Evolutionary conservation across 345 rosid genomes (phyloP).

Genomic region (Carallia brachiata): DNA sequence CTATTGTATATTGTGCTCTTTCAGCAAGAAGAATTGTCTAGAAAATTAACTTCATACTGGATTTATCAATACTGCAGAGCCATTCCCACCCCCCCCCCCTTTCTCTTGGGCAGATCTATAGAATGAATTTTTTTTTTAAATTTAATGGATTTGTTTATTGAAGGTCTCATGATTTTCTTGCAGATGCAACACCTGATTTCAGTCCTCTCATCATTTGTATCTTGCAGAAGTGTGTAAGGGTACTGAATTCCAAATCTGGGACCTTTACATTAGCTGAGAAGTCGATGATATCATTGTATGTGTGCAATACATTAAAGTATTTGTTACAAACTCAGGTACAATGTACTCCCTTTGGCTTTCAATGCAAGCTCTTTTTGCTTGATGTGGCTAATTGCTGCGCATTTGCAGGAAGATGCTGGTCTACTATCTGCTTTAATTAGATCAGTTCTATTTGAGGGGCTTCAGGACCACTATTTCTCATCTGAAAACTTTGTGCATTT

Average conservation of each 20-base stretch:
- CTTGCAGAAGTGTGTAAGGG: slow-evolving; percentile 70
- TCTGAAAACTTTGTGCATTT: slow-evolving; percentile 44
- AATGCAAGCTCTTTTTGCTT: slow-evolving; percentile 18
- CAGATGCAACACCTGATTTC: slow-evolving; percentile 74
- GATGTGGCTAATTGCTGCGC: slow-evolving; percentile 17
- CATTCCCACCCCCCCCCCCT: too few species aligned
- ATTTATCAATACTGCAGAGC: too few species aligned
- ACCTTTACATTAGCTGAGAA: slow-evolving; percentile 66
- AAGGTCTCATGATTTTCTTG: slow-evolving; percentile 31
- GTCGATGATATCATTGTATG: slow-evolving; percentile 73
- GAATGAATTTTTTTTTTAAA: not conserved
- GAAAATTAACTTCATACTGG: too few species aligned
- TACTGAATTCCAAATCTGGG: slow-evolving; percentile 71
- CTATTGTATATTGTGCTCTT: slow-evolving; percentile 10
- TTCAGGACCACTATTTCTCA: slow-evolving; percentile 10
- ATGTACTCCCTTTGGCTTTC: slow-evolving; percentile 22
- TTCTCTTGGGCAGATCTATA: not conserved
- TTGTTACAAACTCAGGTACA: slow-evolving; percentile 88
- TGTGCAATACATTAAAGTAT: slow-evolving; percentile 78
- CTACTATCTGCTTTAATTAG: slow-evolving; percentile 59
- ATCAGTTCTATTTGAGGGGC: slow-evolving; percentile 64
- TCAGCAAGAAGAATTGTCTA: too few species aligned
- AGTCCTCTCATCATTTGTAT: slow-evolving; percentile 72
- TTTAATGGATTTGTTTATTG: slow-evolving; percentile 9
- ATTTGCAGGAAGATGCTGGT: slow-evolving; percentile 66